Evolutionary conservation across 768 basidiomycete genomes (phyloP).

Genomic region (Lactifluus hygrophoroides): DNA sequence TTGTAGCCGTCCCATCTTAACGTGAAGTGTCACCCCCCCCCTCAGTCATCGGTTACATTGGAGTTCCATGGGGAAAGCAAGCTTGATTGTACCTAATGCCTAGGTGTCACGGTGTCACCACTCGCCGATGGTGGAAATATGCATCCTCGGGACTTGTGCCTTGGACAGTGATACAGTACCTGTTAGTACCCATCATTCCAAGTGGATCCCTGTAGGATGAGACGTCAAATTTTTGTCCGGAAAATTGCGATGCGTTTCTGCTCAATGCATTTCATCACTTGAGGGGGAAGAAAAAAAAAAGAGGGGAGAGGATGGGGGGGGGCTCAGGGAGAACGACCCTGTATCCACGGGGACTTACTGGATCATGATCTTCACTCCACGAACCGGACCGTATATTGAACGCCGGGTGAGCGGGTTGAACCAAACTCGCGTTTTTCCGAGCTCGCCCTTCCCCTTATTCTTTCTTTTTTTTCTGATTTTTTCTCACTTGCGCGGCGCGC

Average conservation of each 20-base stretch:
- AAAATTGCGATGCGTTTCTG: neutral
- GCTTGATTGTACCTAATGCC: neutral
- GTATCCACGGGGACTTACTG: neutral
- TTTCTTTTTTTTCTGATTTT: neutral
- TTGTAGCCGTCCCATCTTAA: neutral
- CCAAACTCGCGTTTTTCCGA: neutral
- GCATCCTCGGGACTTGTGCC: neutral
- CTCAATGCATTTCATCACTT: too few species aligned
- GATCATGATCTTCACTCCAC: neutral
- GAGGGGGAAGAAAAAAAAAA: neutral
- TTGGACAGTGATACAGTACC: neutral
- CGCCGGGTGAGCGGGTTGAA: too few species aligned
- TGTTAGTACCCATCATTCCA: neutral
- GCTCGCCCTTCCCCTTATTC: neutral
- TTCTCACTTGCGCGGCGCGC: neutral
- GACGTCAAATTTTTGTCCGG: neutral
- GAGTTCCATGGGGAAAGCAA: neutral
- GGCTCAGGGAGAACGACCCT: neutral
- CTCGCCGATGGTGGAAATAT: too few species aligned
- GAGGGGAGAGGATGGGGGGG: neutral
- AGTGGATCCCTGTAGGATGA: slow-evolving; percentile 7
- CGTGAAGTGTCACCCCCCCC: neutral
- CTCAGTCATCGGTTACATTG: neutral
- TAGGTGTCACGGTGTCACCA: neutral
- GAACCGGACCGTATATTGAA: neutral